These are phyloP conservation scores for Scheffersomyces cryptocercus DNA, from an alignment of 1,139 yeast genomes.

Conservation along the genomic window DNA sequence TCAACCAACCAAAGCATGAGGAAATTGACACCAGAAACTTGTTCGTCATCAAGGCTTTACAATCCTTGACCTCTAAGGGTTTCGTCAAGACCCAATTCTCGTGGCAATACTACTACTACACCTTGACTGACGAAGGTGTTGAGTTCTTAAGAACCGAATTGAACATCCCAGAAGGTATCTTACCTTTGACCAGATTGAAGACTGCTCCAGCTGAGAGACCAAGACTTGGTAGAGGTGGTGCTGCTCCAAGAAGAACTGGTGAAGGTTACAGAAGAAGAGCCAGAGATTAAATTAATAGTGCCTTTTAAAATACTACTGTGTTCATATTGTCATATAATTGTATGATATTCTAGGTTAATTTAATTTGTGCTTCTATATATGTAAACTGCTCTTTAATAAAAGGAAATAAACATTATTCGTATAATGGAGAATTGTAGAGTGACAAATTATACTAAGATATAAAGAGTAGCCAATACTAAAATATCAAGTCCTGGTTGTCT, in stretches of 20 bases:
- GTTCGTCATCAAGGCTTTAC: conserved; percentile 98
- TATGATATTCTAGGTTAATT: conserved; percentile 14
- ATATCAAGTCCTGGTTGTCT: no score
- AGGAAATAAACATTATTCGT: conserved; percentile 5
- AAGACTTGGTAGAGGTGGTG: conserved; percentile 52
- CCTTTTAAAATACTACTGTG: conserved; percentile 13
- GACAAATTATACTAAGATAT: no score
- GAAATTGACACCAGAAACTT: conserved; percentile 98
- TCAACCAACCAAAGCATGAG: conserved; percentile 96
- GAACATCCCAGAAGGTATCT: conserved; percentile 97
- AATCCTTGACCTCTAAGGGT: conserved; percentile 98
- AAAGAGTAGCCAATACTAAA: no score
- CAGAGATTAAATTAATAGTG: conserved; percentile 37
- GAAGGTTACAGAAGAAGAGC: conserved; percentile 50
- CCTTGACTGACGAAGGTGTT: conserved; percentile 99
- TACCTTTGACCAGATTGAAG: conserved; percentile 98
- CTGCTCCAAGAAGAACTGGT: conserved; percentile 37
- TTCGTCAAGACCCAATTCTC: conserved; percentile 99
- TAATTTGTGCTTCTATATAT: conserved; percentile 10
- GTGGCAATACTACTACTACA: conserved; percentile 99
- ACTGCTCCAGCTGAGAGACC: conserved; percentile 87
- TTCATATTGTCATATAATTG: conserved; percentile 9
- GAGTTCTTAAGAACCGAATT: conserved; percentile 98
- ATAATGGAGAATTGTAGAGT: conserved; percentile 1
- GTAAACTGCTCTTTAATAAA: not conserved